Percentiles rank a stretch among this genome's conserved stretches.
Conservation (phyloP, 1,284 basidiomycete species). For the Trichosporon faecale region DNA sequence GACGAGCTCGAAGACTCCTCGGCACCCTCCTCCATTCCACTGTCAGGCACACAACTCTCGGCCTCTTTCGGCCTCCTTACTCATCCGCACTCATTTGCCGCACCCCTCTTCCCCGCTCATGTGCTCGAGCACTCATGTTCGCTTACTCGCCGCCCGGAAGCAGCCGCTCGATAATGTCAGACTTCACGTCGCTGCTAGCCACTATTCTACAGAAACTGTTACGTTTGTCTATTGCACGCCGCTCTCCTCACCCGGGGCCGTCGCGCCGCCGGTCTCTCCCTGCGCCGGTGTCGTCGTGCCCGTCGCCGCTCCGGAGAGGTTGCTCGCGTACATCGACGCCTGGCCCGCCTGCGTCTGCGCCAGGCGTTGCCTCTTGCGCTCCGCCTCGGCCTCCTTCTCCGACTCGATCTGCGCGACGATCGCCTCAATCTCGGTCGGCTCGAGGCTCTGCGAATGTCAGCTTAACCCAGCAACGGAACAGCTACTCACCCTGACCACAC, state of each 20-base stretch:
- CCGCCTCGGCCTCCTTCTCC: slow-evolving; percentile 95
- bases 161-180: neutral
- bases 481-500: slow-evolving; percentile 76
- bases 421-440: slow-evolving; percentile 77
- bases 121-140: no score
- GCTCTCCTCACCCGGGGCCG: slow-evolving; percentile 40
- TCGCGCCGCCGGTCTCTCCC: slow-evolving; percentile 29
- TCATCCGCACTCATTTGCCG: neutral
- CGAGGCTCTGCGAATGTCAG: slow-evolving; percentile 65
- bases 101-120: neutral
- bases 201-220: neutral
- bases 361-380: slow-evolving; percentile 71
- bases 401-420: slow-evolving; percentile 88
- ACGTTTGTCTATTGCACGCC: slow-evolving; percentile 39
- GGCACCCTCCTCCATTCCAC: neutral
- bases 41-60: neutral
- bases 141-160: no score
- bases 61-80: neutral
- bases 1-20: neutral
- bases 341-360: slow-evolving; percentile 62
- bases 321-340: slow-evolving; percentile 44
- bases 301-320: slow-evolving; percentile 28
- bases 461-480: no score
- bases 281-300: slow-evolving; percentile 29
- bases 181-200: slow-evolving; percentile 11